Conservation (phyloP, 305 asterid genomes). For the Fraxinus greggii region DNA sequence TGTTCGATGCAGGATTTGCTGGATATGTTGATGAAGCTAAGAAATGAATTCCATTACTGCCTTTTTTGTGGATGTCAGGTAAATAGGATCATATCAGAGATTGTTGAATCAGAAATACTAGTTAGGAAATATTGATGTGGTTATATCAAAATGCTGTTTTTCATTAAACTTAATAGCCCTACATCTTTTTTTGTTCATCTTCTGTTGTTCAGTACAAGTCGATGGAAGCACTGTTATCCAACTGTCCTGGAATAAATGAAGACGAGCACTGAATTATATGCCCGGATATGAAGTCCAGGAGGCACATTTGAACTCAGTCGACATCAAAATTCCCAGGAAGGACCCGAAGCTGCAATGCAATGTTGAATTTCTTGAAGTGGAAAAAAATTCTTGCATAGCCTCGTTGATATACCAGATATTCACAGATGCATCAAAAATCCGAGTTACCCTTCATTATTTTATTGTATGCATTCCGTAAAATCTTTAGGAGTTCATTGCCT, state of each 20-base stretch:
- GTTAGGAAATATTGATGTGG: background rate
- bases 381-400: background rate
- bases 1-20: constrained; percentile 65
- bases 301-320: background rate
- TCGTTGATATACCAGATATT: background rate
- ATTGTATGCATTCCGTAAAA: background rate
- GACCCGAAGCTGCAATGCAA: background rate
- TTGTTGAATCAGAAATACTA: background rate
- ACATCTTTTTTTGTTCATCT: constrained; percentile 24
- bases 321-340: background rate
- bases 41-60: constrained; percentile 71
- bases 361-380: background rate
- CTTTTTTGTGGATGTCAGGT: constrained; percentile 93
- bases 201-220: constrained; percentile 62
- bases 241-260: constrained; percentile 77
- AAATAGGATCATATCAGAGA: constrained; percentile 13
- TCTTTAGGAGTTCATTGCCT: background rate
- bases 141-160: constrained; percentile 2
- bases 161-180: background rate
- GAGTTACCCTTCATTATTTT: background rate
- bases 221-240: constrained; percentile 48
- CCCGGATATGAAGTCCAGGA: background rate
- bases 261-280: constrained; percentile 60
- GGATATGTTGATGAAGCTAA: constrained; percentile 59
- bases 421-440: background rate